Evolutionary conservation across 192 early-diverging fungal genomes (phyloP).

Genomic region (Dispira simplex): DNA sequence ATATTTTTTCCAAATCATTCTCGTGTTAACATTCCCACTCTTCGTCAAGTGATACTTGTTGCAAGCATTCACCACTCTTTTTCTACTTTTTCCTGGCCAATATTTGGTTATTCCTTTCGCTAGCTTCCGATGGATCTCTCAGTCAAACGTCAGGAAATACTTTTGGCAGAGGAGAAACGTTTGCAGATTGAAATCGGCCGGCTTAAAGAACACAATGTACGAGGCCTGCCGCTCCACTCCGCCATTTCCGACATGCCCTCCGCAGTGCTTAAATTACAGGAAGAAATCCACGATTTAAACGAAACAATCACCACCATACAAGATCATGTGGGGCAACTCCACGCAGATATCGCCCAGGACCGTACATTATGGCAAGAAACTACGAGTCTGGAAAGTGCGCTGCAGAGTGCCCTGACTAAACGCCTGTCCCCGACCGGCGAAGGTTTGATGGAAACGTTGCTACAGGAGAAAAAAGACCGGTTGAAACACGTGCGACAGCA

Average conservation of each 20-base stretch:
- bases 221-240: too few species aligned
- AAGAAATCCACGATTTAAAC: not conserved
- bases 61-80: too few species aligned
- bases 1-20: too few species aligned
- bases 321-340: not conserved
- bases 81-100: too few species aligned
- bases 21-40: too few species aligned
- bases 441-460: not conserved
- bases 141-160: too few species aligned
- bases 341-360: not conserved
- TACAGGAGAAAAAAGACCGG: not conserved
- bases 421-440: not conserved
- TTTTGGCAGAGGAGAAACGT: too few species aligned
- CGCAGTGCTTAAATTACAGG: not conserved
- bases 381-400: not conserved
- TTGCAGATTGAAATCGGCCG: too few species aligned
- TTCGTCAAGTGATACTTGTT: too few species aligned
- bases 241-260: not conserved
- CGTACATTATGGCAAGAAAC: not conserved
- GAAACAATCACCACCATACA: not conserved
- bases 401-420: not conserved
- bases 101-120: too few species aligned
- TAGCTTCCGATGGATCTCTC: too few species aligned
- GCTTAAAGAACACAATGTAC: too few species aligned
- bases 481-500: not conserved